phyloP scores from a whole-genome alignment of 306 rosid genomes.

The Vicia villosa region DNA sequence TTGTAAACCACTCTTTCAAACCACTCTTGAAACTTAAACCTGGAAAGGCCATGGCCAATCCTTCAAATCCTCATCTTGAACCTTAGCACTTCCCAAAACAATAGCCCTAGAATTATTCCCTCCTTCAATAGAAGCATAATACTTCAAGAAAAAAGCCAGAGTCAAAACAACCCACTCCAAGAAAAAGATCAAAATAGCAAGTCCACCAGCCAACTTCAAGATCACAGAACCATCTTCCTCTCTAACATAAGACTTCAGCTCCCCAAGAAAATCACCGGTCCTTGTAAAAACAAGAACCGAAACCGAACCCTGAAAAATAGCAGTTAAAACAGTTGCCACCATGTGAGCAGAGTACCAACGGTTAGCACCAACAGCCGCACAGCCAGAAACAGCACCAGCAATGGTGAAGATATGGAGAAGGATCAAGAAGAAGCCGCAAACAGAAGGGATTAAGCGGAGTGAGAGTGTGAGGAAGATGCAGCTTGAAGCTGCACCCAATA shows the following conservation, averaged over 20 bases:
- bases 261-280: conserved; percentile 63
- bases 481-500: conserved; percentile 86
- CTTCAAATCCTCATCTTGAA: conserved; percentile 80
- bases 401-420: conserved; percentile 82
- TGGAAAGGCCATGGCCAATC: conserved; percentile 97
- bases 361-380: conserved; percentile 61
- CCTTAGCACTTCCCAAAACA: conserved; percentile 64
- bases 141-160: conserved; percentile 79
- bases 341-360: conserved; percentile 82
- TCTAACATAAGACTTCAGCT: conserved; percentile 74
- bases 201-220: conserved; percentile 77
- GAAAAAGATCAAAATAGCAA: conserved; percentile 70
- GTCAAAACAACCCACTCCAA: conserved; percentile 86
- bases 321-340: conserved; percentile 78
- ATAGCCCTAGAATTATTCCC: conserved; percentile 26
- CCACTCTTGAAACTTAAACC: conserved; percentile 41
- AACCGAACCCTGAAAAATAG: conserved; percentile 81
- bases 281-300: conserved; percentile 71
- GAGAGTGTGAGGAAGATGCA: conserved; percentile 96
- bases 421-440: conserved; percentile 79
- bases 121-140: conserved; percentile 64
- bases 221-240: conserved; percentile 78
- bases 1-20: neutral
- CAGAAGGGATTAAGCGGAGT: conserved; percentile 77
- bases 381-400: conserved; percentile 71